Evolutionary conservation across 148 eudicot species (phyloP).

Genomic region (Cornus florida): DNA sequence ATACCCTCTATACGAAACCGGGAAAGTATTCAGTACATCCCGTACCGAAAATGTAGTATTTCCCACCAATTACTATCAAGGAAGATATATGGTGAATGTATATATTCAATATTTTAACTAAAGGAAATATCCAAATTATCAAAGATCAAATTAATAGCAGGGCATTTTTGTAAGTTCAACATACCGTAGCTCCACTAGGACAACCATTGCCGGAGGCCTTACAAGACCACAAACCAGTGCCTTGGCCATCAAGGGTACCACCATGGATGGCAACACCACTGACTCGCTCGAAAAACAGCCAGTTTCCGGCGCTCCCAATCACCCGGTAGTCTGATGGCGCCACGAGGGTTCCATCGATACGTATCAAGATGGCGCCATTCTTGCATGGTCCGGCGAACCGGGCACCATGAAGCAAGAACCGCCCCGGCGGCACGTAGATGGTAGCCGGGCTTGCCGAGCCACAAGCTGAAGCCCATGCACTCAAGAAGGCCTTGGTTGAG

Average conservation of each 20-base stretch:
- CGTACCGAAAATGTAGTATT: too few relatives aligned
- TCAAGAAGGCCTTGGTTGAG: too few relatives aligned
- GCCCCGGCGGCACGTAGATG: conserved; percentile 31
- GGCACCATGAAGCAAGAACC: conserved; percentile 22
- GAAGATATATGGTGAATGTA: too few relatives aligned
- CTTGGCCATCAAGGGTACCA: too few relatives aligned
- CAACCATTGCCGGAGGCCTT: conserved; percentile 15
- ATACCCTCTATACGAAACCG: too few relatives aligned
- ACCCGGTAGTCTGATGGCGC: conserved; percentile 29
- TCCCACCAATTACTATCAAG: too few relatives aligned
- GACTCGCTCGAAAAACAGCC: conserved; percentile 26
- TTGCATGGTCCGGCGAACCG: conserved; percentile 25
- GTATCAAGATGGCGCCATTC: conserved; percentile 8
- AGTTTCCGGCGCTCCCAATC: conserved; percentile 18
- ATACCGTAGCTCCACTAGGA: conserved; percentile 45
- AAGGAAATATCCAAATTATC: too few relatives aligned
- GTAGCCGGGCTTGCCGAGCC: conserved; percentile 16
- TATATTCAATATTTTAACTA: too few relatives aligned
- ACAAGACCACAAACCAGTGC: too few relatives aligned
- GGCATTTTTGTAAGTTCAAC: not conserved
- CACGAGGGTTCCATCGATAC: conserved; percentile 29
- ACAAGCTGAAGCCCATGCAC: conserved; percentile 41
- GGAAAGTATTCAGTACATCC: too few relatives aligned
- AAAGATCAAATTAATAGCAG: too few relatives aligned
- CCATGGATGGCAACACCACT: too few relatives aligned